Evolutionary conservation across 2,329 filamentous ascomycete genomes (phyloP).

Genomic region (Alternaria arborescens): DNA sequence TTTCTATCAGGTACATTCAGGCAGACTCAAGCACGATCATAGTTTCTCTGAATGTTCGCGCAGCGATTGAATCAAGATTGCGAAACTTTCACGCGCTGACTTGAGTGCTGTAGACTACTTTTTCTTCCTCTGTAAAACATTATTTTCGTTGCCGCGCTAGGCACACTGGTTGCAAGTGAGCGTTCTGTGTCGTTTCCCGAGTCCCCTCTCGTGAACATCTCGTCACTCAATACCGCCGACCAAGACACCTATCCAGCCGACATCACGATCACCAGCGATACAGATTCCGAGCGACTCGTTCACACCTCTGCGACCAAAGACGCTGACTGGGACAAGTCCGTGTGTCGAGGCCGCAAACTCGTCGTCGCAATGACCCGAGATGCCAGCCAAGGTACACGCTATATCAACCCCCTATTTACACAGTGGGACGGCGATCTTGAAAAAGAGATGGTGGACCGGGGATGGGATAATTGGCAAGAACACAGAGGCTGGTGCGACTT

Average conservation of each 20-base stretch:
- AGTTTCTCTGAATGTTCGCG: not conserved
- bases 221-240: not conserved
- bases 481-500: not conserved
- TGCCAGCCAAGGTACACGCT: not conserved
- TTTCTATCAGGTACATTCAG: not conserved
- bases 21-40: not conserved
- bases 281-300: not conserved
- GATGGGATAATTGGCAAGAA: not conserved
- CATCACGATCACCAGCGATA: not conserved
- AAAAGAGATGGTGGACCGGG: not conserved
- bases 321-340: not conserved
- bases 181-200: not conserved
- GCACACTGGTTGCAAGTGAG: not conserved
- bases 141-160: not conserved
- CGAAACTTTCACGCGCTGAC: not conserved
- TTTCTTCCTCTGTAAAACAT: not conserved
- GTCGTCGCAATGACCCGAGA: not conserved
- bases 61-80: not conserved
- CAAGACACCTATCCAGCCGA: not conserved
- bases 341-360: conserved; percentile 1
- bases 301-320: not conserved
- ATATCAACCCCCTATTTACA: not conserved
- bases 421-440: not conserved
- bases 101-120: not conserved
- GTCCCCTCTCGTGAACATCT: not conserved